Conservation (phyloP, 139 green algal genomes). For the Chlamydomonas applanata region DNA sequence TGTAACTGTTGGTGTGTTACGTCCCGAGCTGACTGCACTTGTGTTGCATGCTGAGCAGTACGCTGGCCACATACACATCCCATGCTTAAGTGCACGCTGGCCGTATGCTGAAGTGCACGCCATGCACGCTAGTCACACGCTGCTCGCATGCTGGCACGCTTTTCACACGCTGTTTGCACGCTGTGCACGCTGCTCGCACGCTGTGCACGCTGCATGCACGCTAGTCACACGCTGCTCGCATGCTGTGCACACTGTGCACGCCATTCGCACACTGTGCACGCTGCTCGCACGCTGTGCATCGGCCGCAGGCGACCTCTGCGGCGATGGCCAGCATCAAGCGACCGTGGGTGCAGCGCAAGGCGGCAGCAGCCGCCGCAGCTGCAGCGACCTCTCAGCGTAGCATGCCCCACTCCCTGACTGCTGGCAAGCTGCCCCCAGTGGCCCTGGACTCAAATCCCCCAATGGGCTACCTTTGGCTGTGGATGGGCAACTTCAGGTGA, state of each 20-base stretch:
- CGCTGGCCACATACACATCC: too few relatives aligned
- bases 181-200: too few relatives aligned
- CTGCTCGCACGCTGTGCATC: too few relatives aligned
- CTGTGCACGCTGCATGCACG: background rate
- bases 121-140: too few relatives aligned
- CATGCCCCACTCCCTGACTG: background rate
- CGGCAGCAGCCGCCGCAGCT: background rate
- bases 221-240: background rate
- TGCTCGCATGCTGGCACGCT: too few relatives aligned
- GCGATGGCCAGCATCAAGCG: background rate
- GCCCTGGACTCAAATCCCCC: background rate
- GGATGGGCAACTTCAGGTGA: constrained; percentile 42
- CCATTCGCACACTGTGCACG: background rate
- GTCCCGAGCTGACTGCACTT: too few relatives aligned
- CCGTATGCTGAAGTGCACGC: too few relatives aligned
- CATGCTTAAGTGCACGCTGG: too few relatives aligned
- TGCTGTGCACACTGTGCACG: background rate
- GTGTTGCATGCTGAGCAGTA: too few relatives aligned
- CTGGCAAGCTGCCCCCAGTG: background rate
- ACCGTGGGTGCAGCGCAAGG: background rate
- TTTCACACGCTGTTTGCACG: too few relatives aligned
- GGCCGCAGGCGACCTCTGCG: too few relatives aligned
- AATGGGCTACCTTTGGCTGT: constrained; percentile 49
- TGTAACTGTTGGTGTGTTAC: too few relatives aligned
- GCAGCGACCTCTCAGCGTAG: background rate